phyloP scores from a whole-genome alignment of 2,329 filamentous ascomycete species.

The Diaporthe caulivora region DNA sequence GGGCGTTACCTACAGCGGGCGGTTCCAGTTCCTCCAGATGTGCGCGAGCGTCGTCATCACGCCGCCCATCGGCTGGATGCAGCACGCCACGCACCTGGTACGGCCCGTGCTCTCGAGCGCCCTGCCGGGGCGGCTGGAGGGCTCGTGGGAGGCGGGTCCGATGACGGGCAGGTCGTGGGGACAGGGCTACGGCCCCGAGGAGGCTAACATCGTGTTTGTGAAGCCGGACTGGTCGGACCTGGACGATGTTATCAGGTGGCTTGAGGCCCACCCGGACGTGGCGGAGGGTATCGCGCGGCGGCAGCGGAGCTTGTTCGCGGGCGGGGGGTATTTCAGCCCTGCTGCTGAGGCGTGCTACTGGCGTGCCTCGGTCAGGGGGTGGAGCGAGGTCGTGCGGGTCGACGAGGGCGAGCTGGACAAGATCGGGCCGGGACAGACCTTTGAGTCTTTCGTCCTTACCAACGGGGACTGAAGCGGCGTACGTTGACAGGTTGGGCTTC shows the following conservation, averaged over 20 bases:
- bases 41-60: constrained; percentile 62
- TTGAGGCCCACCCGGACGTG: constrained; percentile 56
- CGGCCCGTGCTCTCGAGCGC: constrained; percentile 57
- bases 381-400: constrained; percentile 56
- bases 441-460: constrained; percentile 54
- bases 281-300: constrained; percentile 61
- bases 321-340: constrained; percentile 59
- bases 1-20: constrained; percentile 65
- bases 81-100: constrained; percentile 63
- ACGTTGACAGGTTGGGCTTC: not conserved
- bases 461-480: constrained; percentile 42
- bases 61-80: constrained; percentile 61
- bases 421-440: constrained; percentile 49
- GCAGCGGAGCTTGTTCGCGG: constrained; percentile 58
- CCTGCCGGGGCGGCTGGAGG: constrained; percentile 38
- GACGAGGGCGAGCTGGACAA: constrained; percentile 52
- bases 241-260: constrained; percentile 58
- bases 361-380: constrained; percentile 61
- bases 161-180: constrained; percentile 54
- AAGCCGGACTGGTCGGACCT: constrained; percentile 65
- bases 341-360: constrained; percentile 68
- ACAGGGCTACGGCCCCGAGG: constrained; percentile 46
- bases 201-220: constrained; percentile 65
- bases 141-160: constrained; percentile 41
- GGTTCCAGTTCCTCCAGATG: constrained; percentile 64